These are phyloP conservation scores for Scheffersomyces ergatensis DNA, from an alignment of 805 yeast species.

Conservation along the genomic window DNA sequence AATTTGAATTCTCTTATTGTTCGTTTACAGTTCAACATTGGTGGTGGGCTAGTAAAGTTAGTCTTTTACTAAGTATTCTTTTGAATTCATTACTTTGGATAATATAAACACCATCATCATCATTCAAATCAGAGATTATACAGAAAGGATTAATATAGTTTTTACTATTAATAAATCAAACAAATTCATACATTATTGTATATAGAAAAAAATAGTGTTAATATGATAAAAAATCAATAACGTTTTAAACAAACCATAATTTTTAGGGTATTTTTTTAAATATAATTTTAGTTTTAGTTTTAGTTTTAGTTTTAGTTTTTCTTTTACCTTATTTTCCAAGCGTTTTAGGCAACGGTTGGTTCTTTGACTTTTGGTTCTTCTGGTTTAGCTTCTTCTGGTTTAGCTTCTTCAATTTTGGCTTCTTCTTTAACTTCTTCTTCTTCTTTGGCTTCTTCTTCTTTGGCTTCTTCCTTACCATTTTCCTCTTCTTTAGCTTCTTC, in stretches of 20 bases:
- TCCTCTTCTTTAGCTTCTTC: constrained; percentile 6
- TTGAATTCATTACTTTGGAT: constrained; percentile 19
- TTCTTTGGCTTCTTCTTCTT: constrained; percentile 4
- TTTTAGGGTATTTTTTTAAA: no score
- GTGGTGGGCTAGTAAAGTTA: constrained; percentile 88
- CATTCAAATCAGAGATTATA: no score
- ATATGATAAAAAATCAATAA: no score
- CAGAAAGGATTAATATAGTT: not conserved
- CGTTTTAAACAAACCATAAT: no score
- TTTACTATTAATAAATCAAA: no score
- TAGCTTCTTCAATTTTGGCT: constrained; percentile 3
- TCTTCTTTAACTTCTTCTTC: constrained; percentile 3
- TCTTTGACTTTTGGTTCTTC: not conserved
- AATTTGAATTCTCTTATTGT: constrained; percentile 70
- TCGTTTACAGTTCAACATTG: constrained; percentile 84
- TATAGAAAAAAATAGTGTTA: not conserved
- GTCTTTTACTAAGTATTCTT: constrained; percentile 28
- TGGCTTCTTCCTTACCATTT: constrained; percentile 4
- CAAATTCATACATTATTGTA: no score
- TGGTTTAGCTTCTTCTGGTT: constrained; percentile 2
- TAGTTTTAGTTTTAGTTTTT: no score
- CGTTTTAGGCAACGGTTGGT: no score
- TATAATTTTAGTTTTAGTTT: no score
- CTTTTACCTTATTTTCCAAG: no score
- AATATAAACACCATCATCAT: no score